These are phyloP conservation scores for Fomitopsis serialis DNA, from an alignment of 768 basidiomycete genomes.

Conservation along the genomic window DNA sequence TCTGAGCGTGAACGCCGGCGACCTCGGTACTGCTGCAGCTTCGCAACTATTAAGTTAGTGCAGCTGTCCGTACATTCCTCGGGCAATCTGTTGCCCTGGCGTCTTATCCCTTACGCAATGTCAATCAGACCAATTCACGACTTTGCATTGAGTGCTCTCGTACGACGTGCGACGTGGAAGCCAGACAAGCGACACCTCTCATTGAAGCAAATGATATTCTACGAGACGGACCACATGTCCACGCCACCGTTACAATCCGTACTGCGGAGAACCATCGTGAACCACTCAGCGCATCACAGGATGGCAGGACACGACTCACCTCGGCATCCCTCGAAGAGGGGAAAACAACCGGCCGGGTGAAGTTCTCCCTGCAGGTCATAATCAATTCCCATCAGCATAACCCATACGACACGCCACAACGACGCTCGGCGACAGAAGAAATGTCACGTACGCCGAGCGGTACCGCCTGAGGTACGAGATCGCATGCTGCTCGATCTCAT, in stretches of 20 bases:
- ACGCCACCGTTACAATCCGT: neutral
- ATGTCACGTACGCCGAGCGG: slow-evolving; percentile 71
- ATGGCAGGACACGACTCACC: slow-evolving; percentile 15
- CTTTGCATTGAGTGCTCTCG: no score
- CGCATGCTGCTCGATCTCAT: slow-evolving; percentile 83
- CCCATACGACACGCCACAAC: no score
- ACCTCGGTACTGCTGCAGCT: no score
- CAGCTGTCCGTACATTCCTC: no score
- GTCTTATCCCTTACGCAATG: no score
- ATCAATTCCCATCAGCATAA: slow-evolving; percentile 4
- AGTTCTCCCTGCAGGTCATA: slow-evolving; percentile 50
- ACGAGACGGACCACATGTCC: neutral
- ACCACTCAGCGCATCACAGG: neutral
- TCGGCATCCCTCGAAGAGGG: slow-evolving; percentile 38
- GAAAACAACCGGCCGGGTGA: slow-evolving; percentile 60
- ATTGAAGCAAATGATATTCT: neutral
- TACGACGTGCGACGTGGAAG: no score
- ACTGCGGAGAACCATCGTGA: neutral
- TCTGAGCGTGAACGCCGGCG: no score
- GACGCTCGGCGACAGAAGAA: neutral
- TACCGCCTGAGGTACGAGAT: slow-evolving; percentile 88
- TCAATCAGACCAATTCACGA: no score
- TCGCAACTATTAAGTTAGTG: no score
- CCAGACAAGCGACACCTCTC: no score
- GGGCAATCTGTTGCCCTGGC: no score